Evolutionary conservation across 164 flowering plant species (phyloP), one percentile per base, ranked within the genome.

Genomic region (Protea cynaroides): DNA sequence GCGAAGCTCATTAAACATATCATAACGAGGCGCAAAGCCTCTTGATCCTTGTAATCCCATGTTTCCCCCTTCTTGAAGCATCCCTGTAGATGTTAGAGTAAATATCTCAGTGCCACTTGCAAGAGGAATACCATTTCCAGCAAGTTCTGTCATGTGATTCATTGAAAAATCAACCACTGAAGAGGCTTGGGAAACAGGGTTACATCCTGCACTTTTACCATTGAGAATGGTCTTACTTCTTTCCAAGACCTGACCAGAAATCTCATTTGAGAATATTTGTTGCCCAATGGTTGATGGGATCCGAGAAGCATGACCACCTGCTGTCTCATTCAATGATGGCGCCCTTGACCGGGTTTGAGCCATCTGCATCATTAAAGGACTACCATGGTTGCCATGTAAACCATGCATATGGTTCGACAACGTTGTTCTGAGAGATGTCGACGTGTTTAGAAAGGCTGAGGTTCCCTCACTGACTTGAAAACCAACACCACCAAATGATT

Each of bases 41-140:
- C 64, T 67, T 0, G 85, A 57, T 47, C 75, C 83, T 77, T 82
- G 85, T 0, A 75, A 65, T 14, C 77, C 82, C 0, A 83, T 71
- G 75, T 44, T 75, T 29, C 73, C 76, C n/a, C 78, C 88, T 56
- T 78, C 82, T 25, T 69, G 86, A 59, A 78, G 72, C 57, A 74
- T 29, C 53, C 73, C 83, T 65, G 79, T 76, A 1, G 81, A 55
- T 25, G 72, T 49, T 19, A 71, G 57, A 62, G 62, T 71, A 15
- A 86, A 65, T 21, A 75, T 61, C 18, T 77, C 80, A 1, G 77
- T 57, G 29, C 72, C 54, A 62, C 77, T 84, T 52, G 74, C 76
- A 40, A 83, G 80, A 29, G 85, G 78, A 64, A 82, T 87, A 61
- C 78, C 69, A 71, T 72, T 79, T 17, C 80, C 84, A 18, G 82